Base-by-base conservation (phyloP, 2,329 filamentous ascomycete species). In the Tricladium varicosporioides region DNA sequence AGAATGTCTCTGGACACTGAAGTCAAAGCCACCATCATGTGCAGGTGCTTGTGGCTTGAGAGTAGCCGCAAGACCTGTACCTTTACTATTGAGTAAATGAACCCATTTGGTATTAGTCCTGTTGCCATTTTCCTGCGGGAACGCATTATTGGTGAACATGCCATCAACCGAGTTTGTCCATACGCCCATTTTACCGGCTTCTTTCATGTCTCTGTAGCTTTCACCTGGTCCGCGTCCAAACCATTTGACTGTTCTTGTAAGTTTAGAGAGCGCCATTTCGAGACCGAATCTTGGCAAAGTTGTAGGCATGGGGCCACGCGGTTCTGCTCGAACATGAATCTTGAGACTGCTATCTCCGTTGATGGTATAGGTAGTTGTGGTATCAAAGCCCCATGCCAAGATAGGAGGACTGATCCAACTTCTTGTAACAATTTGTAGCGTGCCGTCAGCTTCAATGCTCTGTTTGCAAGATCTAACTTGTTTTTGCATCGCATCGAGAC, bases 41-140 rank as follows among this genome's bases (percentile, higher is more conserved):
- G 72, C 63, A 58, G 52, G 46, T 15, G 27, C n/a, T 40, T 36
- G 13, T 13, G 22, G 42, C 19, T 19, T 16, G 4, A 58, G 27
- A 15, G 33, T 31, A 2, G 50, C 53, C 33, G 27, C 18, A 31
- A 55, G 44, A 7, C 46, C 50, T 4, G 69, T 74, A 66, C 70
- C 64, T 1, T 49, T 55, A 10, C 44, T 68, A 19, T 68, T 67
- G 13, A 58, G 65, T 5, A 78, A 55, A 11, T 72, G 71, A 2
- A 88, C 70, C 80, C 83, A 89, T 9, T 81, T 75, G 0, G 80
- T 82, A 31, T 82, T 82, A 54, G 81, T 82, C 14, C 82, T 75
- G 67, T 89, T 89, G 1, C 84, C 83, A 51, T 80, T 83, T 64
- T 89, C 86, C 67, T 90, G 86, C 0, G 86, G 86, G 18, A 85